These are phyloP conservation scores for Saturnispora gosingensis DNA, from an alignment of 805 yeast genomes.

Conservation along the genomic window DNA sequence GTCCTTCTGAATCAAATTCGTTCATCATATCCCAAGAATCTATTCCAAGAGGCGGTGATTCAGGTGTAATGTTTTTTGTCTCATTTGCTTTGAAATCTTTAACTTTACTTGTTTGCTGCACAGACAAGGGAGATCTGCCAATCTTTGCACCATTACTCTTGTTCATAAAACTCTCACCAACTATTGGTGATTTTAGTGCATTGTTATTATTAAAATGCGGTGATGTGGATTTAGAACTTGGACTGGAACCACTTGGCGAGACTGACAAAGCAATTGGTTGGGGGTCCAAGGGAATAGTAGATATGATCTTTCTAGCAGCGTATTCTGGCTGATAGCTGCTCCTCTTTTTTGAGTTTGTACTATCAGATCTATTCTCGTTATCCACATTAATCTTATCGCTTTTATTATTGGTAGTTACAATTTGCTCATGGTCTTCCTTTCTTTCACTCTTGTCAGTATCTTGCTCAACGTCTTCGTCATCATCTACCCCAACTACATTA, in stretches of 20 bases:
- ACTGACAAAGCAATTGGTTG: slow-evolving; percentile 49
- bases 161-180: slow-evolving; percentile 4
- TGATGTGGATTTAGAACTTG: slow-evolving; percentile 12
- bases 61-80: neutral
- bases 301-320: slow-evolving; percentile 64
- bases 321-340: slow-evolving; percentile 46
- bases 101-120: neutral
- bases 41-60: slow-evolving; percentile 11
- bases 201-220: slow-evolving; percentile 11
- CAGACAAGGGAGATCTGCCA: slow-evolving; percentile 8
- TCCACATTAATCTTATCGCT: slow-evolving; percentile 8
- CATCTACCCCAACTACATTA: slow-evolving; percentile 22
- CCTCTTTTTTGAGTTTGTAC: slow-evolving; percentile 16
- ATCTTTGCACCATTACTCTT: neutral
- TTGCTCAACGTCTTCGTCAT: slow-evolving; percentile 13
- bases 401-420: slow-evolving; percentile 20
- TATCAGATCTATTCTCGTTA: slow-evolving; percentile 11
- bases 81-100: neutral
- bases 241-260: slow-evolving; percentile 12
- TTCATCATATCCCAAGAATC: slow-evolving; percentile 32
- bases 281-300: slow-evolving; percentile 77
- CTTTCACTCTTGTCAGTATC: slow-evolving; percentile 21
- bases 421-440: neutral
- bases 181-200: slow-evolving; percentile 8
- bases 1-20: slow-evolving; percentile 41